A percentile compares a stretch with the other conserved stretches of the same genome.
phyloP scores from a whole-genome alignment of 2,329 filamentous ascomycete species.

The Trichoderma arundinaceum region DNA sequence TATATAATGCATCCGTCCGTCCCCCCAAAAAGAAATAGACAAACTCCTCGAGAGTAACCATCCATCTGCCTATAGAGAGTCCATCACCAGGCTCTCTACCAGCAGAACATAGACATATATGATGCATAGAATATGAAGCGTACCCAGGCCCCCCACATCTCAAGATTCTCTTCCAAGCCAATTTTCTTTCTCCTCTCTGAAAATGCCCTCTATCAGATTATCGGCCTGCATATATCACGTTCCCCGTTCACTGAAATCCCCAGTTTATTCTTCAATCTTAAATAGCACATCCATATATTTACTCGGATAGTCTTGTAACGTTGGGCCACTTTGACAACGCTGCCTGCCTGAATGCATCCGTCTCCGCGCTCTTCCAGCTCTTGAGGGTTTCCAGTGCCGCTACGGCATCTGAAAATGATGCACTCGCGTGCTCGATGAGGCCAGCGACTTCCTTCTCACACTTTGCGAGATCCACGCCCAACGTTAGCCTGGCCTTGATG shows the following conservation, averaged over 20 bases:
- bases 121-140: not conserved
- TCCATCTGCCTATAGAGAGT: not conserved
- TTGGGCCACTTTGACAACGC: slow-evolving; percentile 58
- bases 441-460: slow-evolving; percentile 67
- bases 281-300: not conserved
- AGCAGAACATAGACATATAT: not conserved
- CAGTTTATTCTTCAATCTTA: not conserved
- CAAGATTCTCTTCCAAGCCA: slow-evolving; percentile 1
- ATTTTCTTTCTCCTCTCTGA: not conserved
- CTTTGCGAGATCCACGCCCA: slow-evolving; percentile 63
- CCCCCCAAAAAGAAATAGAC: slow-evolving; percentile 3
- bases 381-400: slow-evolving; percentile 51
- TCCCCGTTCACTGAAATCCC: too few relatives aligned
- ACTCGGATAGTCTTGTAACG: slow-evolving; percentile 51
- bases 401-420: slow-evolving; percentile 62
- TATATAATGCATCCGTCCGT: slow-evolving; percentile 19
- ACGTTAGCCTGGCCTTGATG: slow-evolving; percentile 62
- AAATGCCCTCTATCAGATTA: slow-evolving; percentile 7
- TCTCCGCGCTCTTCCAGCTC: slow-evolving; percentile 57
- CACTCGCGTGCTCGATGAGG: slow-evolving; percentile 57
- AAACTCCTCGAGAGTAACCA: not conserved
- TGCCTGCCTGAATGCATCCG: slow-evolving; percentile 54
- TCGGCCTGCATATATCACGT: not conserved
- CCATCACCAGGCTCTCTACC: not conserved
- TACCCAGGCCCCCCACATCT: not conserved